Conservation (phyloP, 257 asterid species). For the Ilex asprella region DNA sequence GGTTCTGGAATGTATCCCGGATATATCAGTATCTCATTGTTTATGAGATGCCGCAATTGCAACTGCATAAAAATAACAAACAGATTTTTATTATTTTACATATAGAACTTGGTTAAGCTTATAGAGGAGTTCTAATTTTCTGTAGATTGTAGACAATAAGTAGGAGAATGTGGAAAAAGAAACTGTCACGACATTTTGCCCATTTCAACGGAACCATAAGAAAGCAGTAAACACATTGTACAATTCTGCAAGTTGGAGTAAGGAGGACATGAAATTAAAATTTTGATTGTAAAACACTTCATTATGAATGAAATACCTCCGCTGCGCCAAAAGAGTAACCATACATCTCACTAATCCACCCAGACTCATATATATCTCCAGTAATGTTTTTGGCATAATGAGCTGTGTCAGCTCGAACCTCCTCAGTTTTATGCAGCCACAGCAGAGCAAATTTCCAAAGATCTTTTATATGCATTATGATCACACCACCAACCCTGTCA, state of each 20-base stretch:
- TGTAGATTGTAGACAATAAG: no score
- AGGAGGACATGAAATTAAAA: no score
- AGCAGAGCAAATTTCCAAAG: conserved; percentile 68
- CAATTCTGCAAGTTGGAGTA: no score
- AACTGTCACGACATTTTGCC: no score
- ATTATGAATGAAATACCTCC: conserved; percentile 46
- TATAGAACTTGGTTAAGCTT: no score
- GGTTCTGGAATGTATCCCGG: conserved; percentile 72
- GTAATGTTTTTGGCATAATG: conserved; percentile 85
- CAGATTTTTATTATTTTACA: background rate
- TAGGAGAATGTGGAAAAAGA: no score
- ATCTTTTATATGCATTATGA: conserved; percentile 77
- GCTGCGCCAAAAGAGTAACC: conserved; percentile 99
- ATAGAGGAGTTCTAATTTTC: no score
- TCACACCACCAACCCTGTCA: conserved; percentile 95
- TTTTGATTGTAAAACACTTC: background rate
- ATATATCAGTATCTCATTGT: background rate
- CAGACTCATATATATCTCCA: conserved; percentile 91
- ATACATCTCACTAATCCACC: conserved; percentile 99
- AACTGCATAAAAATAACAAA: background rate
- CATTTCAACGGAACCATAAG: no score
- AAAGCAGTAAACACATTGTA: no score
- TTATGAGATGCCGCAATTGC: background rate
- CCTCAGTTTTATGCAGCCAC: conserved; percentile 97
- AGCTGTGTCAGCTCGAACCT: conserved; percentile 79